phyloP scores from a whole-genome alignment of 2,329 filamentous ascomycete species.

The Aspergillus latus region DNA sequence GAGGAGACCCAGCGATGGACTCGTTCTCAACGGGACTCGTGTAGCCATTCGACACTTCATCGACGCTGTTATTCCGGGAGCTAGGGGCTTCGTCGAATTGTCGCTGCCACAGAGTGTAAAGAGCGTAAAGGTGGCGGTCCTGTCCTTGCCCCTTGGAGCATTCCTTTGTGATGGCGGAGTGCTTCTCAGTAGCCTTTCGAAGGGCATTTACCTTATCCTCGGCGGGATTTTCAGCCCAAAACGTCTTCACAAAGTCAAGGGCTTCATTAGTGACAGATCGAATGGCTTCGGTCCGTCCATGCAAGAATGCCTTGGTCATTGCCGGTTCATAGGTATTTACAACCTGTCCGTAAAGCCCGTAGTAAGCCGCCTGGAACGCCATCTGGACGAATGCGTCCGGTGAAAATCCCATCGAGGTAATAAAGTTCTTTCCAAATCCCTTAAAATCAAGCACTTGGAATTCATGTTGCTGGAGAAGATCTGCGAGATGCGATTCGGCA shows the following conservation, averaged over 20 bases:
- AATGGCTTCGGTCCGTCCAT: constrained; percentile 92
- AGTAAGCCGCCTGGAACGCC: constrained; percentile 98
- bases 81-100: constrained; percentile 70
- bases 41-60: constrained; percentile 60
- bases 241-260: constrained; percentile 85
- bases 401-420: constrained; percentile 94
- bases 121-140: constrained; percentile 87
- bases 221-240: constrained; percentile 88
- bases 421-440: constrained; percentile 94
- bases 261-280: constrained; percentile 80
- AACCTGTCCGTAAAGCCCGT: constrained; percentile 87
- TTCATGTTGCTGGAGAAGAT: constrained; percentile 95
- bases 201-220: constrained; percentile 83
- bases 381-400: constrained; percentile 98
- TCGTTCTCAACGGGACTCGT: constrained; percentile 56
- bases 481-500: constrained; percentile 88
- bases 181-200: constrained; percentile 77
- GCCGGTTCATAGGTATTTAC: constrained; percentile 97
- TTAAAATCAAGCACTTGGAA: constrained; percentile 88
- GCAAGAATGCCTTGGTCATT: constrained; percentile 94
- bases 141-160: constrained; percentile 89
- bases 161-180: constrained; percentile 74
- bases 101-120: constrained; percentile 94
- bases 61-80: constrained; percentile 51
- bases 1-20: constrained; percentile 28